Evolutionary conservation across 78 protist genomes (phyloP), one percentile per base, ranked within the genome.

Genomic region (Speleostelium caveatum): DNA sequence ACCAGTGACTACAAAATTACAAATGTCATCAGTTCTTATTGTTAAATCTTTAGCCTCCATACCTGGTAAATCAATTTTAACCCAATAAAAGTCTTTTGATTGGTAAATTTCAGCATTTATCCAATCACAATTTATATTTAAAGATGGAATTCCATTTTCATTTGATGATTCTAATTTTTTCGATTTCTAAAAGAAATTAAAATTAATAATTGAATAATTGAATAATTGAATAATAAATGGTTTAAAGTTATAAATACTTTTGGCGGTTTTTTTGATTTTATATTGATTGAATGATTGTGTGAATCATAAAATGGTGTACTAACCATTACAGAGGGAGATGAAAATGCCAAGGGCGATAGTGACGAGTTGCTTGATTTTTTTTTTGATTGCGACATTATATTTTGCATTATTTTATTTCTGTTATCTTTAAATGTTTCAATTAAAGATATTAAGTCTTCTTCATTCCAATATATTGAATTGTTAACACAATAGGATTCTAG

Each of bases 381-480:
- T 35, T 66, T 77, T 42, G 87, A 33, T 63, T 71, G 59, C 14
- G 80, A 56, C 14, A 49, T 65, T 26, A 77, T 65, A 55, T 77
- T 77, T 30, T 77, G 72, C 87, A 77, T 77, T 49, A 77, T 77
- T 65, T 16, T 77, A n/a, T 33, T 26, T 53, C 87, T 77, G 30
- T 77, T 77, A 53, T 77, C 87, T 66, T 77, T 77, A 36, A 77
- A 77, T 17, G 36, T 16, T 36, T 39, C 36, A 7, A 77, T 41
- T 19, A 77, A 53, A 24, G 21, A 7, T 16, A 49, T 65, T 3
- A 77, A 53, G 10, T 77, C 75, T 14, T 8, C 32, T 36, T 77
- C 87, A 45, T 30, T 65, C 87, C 87, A 77, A 65, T 24, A 32
- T 1, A 77, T 66, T 53, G 87, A 65, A 32, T 53, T 66, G 14